Evolutionary conservation across 2,329 filamentous ascomycete genomes (phyloP).

Genomic region (Venturia effusa): DNA sequence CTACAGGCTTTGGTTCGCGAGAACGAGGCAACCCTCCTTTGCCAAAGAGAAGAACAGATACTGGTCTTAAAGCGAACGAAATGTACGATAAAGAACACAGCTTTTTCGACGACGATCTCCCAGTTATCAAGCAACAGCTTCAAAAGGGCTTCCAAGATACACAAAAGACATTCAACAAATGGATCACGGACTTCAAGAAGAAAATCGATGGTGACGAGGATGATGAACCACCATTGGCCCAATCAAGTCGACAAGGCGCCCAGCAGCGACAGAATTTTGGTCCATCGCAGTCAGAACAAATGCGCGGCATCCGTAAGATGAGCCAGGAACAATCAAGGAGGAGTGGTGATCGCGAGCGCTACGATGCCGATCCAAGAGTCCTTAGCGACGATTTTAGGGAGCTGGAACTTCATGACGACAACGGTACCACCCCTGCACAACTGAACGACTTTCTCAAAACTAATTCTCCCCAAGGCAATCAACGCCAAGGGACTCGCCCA

Average conservation of each 20-base stretch:
- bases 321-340: constrained; percentile 37
- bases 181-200: constrained; percentile 88
- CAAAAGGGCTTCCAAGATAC: constrained; percentile 92
- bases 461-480: constrained; percentile 38
- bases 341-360: constrained; percentile 81
- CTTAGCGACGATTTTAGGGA: constrained; percentile 78
- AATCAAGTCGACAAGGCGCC: constrained; percentile 21
- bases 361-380: constrained; percentile 88
- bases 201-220: constrained; percentile 82
- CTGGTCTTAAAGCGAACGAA: constrained; percentile 46
- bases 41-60: constrained; percentile 38
- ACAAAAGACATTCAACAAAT: constrained; percentile 82
- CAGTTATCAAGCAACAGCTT: constrained; percentile 84
- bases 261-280: constrained; percentile 26
- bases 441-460: background rate
- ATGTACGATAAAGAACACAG: constrained; percentile 58
- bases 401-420: constrained; percentile 51
- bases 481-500: constrained; percentile 49
- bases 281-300: constrained; percentile 26
- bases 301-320: constrained; percentile 27
- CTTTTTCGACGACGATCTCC: constrained; percentile 93
- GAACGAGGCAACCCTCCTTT: constrained; percentile 24
- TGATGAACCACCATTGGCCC: constrained; percentile 35
- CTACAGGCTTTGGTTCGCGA: constrained; percentile 23
- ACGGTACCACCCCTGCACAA: constrained; percentile 31